phyloP scores from a whole-genome alignment of 2,329 filamentous ascomycete species.

The Bertia moriformis region DNA sequence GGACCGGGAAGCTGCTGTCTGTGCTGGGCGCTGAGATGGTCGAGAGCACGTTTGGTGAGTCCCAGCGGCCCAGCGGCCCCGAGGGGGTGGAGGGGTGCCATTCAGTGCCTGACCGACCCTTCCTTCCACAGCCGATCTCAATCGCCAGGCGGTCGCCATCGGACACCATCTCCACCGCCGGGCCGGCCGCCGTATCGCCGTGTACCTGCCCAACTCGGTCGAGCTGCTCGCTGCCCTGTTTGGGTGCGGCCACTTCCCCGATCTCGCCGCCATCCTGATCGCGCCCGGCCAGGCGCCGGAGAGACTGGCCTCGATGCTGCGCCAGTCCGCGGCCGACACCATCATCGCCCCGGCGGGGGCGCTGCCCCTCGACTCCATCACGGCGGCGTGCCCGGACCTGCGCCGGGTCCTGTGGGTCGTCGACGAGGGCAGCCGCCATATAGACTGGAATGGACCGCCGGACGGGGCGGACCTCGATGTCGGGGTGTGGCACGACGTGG shows the following conservation, averaged over 20 bases:
- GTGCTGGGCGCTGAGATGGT: constrained; percentile 60
- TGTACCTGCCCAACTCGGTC: constrained; percentile 86
- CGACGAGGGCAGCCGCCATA: constrained; percentile 75
- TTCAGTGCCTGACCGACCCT: not conserved
- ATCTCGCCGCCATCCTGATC: constrained; percentile 68
- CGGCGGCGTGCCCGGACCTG: constrained; percentile 55
- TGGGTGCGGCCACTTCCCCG: constrained; percentile 80
- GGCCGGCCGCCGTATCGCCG: constrained; percentile 62
- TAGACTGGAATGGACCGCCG: constrained; percentile 88
- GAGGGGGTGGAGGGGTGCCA: not conserved
- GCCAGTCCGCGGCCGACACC: constrained; percentile 61
- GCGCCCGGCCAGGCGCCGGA: constrained; percentile 66
- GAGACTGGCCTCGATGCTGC: constrained; percentile 57
- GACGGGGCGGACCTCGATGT: constrained; percentile 65
- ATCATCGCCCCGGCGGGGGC: constrained; percentile 74
- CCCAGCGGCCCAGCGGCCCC: constrained; percentile 4
- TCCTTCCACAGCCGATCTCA: constrained; percentile 45
- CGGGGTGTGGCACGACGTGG: constrained; percentile 82
- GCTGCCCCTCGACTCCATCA: constrained; percentile 61
- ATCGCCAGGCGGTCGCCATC: constrained; percentile 74
- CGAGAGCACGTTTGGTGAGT: constrained; percentile 55
- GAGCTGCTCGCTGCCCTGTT: constrained; percentile 75
- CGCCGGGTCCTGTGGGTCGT: constrained; percentile 82
- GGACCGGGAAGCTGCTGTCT: constrained; percentile 52
- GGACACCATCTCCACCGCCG: constrained; percentile 63